These are phyloP conservation scores for Russula vinacea DNA, from an alignment of 768 basidiomycete genomes.

Conservation along the genomic window DNA sequence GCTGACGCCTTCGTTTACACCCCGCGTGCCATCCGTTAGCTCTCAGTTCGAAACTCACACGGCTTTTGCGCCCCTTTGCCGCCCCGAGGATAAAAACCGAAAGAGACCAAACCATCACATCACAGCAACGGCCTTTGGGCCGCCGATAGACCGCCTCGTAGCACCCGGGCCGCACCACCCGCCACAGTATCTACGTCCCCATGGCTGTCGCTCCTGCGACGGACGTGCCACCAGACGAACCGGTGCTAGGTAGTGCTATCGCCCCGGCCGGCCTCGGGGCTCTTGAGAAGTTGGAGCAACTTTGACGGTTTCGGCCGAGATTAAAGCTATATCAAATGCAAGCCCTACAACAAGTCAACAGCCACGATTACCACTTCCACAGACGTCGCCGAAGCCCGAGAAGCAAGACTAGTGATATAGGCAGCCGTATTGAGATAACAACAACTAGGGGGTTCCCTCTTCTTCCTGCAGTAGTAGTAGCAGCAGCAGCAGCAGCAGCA, in stretches of 20 bases:
- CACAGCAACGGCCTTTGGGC: not conserved
- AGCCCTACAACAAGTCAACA: no score
- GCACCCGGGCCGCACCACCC: not conserved
- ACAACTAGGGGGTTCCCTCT: no score
- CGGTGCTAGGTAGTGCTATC: not conserved
- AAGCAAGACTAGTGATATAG: not conserved
- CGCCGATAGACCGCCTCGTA: conserved; percentile 11
- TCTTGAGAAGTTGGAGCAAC: conserved; percentile 18
- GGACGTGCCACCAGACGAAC: not conserved
- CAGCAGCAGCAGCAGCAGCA: no score
- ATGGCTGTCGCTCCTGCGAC: not conserved
- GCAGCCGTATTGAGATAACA: conserved; percentile 1
- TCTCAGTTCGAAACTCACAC: not conserved
- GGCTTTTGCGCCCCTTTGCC: not conserved
- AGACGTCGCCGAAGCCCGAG: not conserved
- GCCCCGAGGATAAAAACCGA: conserved; percentile 6
- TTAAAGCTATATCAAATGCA: not conserved
- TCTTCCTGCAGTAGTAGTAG: no score
- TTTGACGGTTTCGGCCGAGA: conserved; percentile 14
- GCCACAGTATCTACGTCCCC: not conserved
- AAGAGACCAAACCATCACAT: not conserved
- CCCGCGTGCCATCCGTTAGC: not conserved
- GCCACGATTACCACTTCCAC: not conserved
- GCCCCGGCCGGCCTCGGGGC: conserved; percentile 14
- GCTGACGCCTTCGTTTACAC: conserved; percentile 18